Base-by-base conservation (phyloP, 2,329 filamentous ascomycete species). In the Hypoxylon sp. region DNA sequence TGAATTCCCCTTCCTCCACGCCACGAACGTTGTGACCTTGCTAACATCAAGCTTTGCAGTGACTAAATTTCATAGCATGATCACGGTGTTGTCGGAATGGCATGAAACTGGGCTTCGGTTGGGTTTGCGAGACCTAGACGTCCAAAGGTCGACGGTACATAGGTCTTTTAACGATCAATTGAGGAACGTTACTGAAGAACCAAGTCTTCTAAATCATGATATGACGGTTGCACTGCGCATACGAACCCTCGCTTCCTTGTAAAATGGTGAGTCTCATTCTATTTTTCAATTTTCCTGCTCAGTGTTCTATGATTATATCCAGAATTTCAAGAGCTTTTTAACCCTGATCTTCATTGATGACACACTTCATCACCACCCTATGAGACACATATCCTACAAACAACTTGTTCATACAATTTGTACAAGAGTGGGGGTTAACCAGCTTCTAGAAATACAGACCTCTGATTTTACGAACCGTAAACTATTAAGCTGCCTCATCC, bases 271-370 rank as follows among this genome's bases (percentile, higher is more conserved):
- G 54, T 66, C 59, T 19, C 65, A 67, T 55, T 68, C 67, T 62
- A 39, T 47, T 60, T 37, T 41, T 43, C 45, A 45, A 61, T 51
- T 47, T 52, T 25, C 41, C 29, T 30, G 39, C 30, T 21, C 53
- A 57, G 52, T 67, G 68, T 81, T 81, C 83, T 69, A 88, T 84
- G 86, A 87, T 88, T 86, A 83, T 79, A 83, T 76, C 82, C 80
- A 79, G 76, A 78, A 77, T 73, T 65, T 82, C 83, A 87, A 84
- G 86, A 88, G 86, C 86, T 89, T 89, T 89, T 89, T 88, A 88
- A 89, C 85, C 85, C 86, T 88, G 86, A 82, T 80, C 77, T 80
- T 75, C 74, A 75, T 83, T 87, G 84, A 88, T 86, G 85, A 87
- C 80, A 79, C 73, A 86, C 75, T 76, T 76, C 71, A 85, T 84